Evolutionary conservation across 2,329 filamentous ascomycete genomes (phyloP).

Genomic region (Biscogniauxia sp.): DNA sequence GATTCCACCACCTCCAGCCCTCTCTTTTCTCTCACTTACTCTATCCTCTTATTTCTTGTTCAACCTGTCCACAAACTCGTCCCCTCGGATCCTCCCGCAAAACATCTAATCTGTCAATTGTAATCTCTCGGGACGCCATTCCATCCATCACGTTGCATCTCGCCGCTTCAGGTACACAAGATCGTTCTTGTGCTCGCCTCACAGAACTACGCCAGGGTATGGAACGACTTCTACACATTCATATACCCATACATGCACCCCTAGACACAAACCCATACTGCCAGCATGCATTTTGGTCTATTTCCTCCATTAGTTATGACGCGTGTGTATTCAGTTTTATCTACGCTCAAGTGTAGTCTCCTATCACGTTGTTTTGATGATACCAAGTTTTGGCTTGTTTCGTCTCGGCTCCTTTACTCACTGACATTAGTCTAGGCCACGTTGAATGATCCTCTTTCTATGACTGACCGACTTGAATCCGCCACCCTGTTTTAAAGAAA

Average conservation of each 20-base stretch:
- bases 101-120: conserved; percentile 21
- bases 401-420: background rate
- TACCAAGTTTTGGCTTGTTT: background rate
- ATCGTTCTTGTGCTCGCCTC: conserved; percentile 21
- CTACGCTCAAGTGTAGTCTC: background rate
- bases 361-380: background rate
- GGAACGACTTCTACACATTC: conserved; percentile 1
- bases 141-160: conserved; percentile 14
- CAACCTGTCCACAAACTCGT: conserved; percentile 4
- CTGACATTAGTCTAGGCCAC: background rate
- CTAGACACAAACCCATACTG: background rate
- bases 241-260: background rate
- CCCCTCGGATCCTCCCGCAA: conserved; percentile 17
- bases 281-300: background rate
- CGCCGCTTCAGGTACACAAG: conserved; percentile 19
- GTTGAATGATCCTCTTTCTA: background rate
- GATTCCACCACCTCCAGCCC: conserved; percentile 5
- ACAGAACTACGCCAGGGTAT: conserved; percentile 13
- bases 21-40: background rate
- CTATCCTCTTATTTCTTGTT: conserved; percentile 2
- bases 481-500: background rate
- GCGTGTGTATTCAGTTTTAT: background rate
- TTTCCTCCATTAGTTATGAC: background rate
- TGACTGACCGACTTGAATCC: background rate
- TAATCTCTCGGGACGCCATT: conserved; percentile 13